These are phyloP conservation scores for Vanrija humicola DNA, from an alignment of 1,284 basidiomycete genomes.

Conservation along the genomic window DNA sequence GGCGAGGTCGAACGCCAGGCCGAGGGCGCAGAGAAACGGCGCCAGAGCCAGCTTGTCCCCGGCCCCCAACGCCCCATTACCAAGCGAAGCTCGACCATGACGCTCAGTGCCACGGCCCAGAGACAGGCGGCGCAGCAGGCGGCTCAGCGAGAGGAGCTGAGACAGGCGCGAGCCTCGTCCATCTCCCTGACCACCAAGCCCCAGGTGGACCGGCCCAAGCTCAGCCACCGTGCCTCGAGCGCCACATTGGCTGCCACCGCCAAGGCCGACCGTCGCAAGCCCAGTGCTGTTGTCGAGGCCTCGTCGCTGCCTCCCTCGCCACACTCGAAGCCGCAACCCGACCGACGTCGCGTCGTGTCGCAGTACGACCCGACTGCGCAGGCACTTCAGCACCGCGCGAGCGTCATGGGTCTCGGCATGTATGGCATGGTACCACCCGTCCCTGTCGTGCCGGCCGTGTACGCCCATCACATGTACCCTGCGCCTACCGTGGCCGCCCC, in stretches of 20 bases:
- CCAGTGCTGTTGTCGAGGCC: too few relatives aligned
- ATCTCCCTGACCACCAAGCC: not conserved
- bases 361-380: constrained; percentile 6
- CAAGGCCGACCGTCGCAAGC: too few relatives aligned
- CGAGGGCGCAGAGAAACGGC: constrained; percentile 12
- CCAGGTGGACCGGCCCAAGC: too few relatives aligned
- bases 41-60: constrained; percentile 9
- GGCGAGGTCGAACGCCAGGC: constrained; percentile 32
- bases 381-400: not conserved
- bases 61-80: not conserved
- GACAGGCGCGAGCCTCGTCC: not conserved
- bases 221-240: constrained; percentile 2
- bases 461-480: not conserved
- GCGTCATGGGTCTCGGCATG: constrained; percentile 11
- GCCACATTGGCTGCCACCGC: too few relatives aligned
- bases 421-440: not conserved
- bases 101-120: not conserved
- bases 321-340: constrained; percentile 1
- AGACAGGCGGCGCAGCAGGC: not conserved
- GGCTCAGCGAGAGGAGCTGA: too few relatives aligned
- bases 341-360: constrained; percentile 14
- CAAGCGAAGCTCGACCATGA: constrained; percentile 6
- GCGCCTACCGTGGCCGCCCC: not conserved
- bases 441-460: not conserved
- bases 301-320: constrained; percentile 3